phyloP scores from a whole-genome alignment of 2,329 filamentous ascomycete genomes.

The Orbilia ellipsospora region DNA sequence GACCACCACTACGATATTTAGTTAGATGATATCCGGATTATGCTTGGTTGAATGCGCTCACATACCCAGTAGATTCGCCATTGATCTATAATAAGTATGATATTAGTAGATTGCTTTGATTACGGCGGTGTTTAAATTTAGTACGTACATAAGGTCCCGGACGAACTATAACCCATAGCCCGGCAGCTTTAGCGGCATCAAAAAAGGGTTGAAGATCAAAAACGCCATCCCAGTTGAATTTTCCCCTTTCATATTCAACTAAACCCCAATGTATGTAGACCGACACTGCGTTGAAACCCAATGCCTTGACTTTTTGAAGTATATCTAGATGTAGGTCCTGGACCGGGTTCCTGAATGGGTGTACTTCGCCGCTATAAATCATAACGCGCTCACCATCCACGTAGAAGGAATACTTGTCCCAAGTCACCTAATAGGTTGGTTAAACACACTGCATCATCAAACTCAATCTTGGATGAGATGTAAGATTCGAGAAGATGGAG shows the following conservation, averaged over 20 bases:
- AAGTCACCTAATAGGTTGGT: constrained; percentile 68
- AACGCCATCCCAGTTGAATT: constrained; percentile 76
- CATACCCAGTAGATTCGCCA: constrained; percentile 52
- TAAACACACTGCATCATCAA: not conserved
- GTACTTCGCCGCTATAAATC: constrained; percentile 78
- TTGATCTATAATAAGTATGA: constrained; percentile 56
- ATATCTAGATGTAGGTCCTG: constrained; percentile 75
- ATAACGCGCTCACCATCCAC: constrained; percentile 76
- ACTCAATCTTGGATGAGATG: not conserved
- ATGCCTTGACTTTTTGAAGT: constrained; percentile 83
- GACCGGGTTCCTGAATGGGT: constrained; percentile 72
- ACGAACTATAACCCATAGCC: constrained; percentile 78
- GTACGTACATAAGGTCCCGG: constrained; percentile 56
- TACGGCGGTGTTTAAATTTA: not conserved
- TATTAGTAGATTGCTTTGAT: not conserved
- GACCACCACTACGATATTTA: constrained; percentile 74
- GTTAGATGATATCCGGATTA: not conserved
- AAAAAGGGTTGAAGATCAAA: constrained; percentile 81
- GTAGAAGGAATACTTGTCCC: constrained; percentile 77
- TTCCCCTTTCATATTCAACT: constrained; percentile 76
- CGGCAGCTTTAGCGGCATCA: constrained; percentile 76
- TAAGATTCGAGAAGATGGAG: not conserved
- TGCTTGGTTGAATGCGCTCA: not conserved
- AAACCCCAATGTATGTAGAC: constrained; percentile 85
- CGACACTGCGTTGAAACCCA: constrained; percentile 82